Conservation (phyloP, 2,329 filamentous ascomycete species). For the Cyanodermella asteris region DNA sequence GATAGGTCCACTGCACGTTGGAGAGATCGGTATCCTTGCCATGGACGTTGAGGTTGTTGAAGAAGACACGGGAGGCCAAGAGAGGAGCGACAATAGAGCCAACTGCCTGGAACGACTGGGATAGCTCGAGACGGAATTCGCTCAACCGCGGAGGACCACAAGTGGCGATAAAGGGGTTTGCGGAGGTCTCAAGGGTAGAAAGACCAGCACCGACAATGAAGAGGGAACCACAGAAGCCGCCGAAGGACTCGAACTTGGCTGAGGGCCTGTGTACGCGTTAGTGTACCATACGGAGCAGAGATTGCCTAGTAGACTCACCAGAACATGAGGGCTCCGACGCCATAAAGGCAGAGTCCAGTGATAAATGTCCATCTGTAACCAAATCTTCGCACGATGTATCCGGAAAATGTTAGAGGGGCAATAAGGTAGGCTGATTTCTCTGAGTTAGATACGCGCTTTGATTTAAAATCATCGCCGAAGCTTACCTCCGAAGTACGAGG, state of each 20-base stretch:
- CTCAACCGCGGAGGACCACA: slow-evolving; percentile 37
- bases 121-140: slow-evolving; percentile 36
- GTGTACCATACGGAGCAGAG: no score
- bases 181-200: slow-evolving; percentile 35
- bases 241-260: slow-evolving; percentile 31
- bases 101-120: slow-evolving; percentile 36
- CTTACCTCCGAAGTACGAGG: slow-evolving; percentile 21
- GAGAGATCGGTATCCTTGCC: slow-evolving; percentile 21
- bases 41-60: slow-evolving; percentile 29
- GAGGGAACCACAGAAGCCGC: slow-evolving; percentile 37
- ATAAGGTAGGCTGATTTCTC: slow-evolving; percentile 21
- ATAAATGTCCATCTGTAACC: slow-evolving; percentile 20
- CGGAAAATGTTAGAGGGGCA: slow-evolving; percentile 11
- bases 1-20: slow-evolving; percentile 43
- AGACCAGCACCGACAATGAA: slow-evolving; percentile 32
- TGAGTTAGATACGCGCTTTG: not conserved
- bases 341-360: slow-evolving; percentile 31
- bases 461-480: slow-evolving; percentile 7
- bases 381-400: slow-evolving; percentile 25
- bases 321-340: slow-evolving; percentile 33
- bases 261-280: no score
- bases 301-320: no score
- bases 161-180: slow-evolving; percentile 30
- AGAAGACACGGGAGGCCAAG: slow-evolving; percentile 39
- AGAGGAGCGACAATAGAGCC: slow-evolving; percentile 37